Conservation (phyloP, 371 early-diverging fungal species). For the Lichtheimia corymbifera region DNA sequence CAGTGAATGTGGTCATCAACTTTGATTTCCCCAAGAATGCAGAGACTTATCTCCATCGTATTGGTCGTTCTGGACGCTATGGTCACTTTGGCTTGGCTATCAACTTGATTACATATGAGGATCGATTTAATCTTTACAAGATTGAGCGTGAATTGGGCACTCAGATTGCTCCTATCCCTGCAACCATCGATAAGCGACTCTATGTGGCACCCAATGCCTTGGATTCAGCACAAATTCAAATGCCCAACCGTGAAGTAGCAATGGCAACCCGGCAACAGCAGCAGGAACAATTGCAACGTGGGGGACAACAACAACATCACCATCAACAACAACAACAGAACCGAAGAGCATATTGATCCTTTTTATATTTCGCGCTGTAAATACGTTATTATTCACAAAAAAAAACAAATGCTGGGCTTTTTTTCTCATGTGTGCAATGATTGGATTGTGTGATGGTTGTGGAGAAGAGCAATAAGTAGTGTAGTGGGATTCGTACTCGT, state of each 20-base stretch:
- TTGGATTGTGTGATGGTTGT: too few species aligned
- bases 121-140: constrained; percentile 92
- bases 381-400: too few species aligned
- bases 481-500: too few species aligned
- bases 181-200: constrained; percentile 88
- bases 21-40: constrained; percentile 99
- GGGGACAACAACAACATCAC: constrained; percentile 29
- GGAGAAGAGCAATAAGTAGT: too few species aligned
- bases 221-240: constrained; percentile 52
- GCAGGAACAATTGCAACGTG: constrained; percentile 30
- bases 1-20: constrained; percentile 99
- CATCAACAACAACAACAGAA: constrained; percentile 35
- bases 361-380: too few species aligned
- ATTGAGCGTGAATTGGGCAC: constrained; percentile 98
- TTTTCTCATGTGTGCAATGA: too few species aligned
- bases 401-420: too few species aligned
- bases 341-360: constrained; percentile 28
- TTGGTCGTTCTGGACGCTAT: constrained; percentile 97
- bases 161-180: constrained; percentile 95
- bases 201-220: constrained; percentile 79
- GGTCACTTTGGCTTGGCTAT: constrained; percentile 98
- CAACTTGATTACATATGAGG: constrained; percentile 96
- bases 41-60: constrained; percentile 99
- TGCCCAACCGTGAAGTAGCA: constrained; percentile 47
- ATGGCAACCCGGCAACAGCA: constrained; percentile 54